These are phyloP conservation scores for Suhomyces ambrosiae DNA, from an alignment of 1,139 yeast species.

Conservation along the genomic window DNA sequence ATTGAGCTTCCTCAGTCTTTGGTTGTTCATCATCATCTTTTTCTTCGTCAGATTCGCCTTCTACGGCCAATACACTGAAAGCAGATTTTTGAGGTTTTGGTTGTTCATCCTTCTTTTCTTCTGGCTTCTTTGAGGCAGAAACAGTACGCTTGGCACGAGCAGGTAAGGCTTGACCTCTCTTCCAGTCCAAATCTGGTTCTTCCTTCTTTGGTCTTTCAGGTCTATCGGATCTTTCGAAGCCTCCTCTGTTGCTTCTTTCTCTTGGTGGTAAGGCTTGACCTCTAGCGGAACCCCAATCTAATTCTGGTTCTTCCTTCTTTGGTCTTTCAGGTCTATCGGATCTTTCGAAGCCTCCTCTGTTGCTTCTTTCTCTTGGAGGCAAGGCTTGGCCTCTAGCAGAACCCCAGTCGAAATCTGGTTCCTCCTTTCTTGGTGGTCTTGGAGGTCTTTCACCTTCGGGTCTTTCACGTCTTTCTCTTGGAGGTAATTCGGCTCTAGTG, in stretches of 20 bases:
- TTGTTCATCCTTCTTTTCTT: constrained; percentile 35
- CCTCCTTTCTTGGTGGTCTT: constrained; percentile 33
- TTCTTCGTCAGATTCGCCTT: constrained; percentile 61
- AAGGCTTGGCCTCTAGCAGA: constrained; percentile 36
- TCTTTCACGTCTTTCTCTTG: constrained; percentile 44
- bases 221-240: constrained; percentile 18
- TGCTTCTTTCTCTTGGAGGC: constrained; percentile 36
- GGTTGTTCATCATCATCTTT: constrained; percentile 34
- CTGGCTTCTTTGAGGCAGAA: constrained; percentile 20
- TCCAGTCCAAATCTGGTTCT: constrained; percentile 36
- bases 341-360: constrained; percentile 23
- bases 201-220: constrained; percentile 25
- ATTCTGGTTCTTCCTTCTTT: constrained; percentile 51
- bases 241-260: constrained; percentile 20
- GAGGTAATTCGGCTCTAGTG: constrained; percentile 35
- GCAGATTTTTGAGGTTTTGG: constrained; percentile 56
- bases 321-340: constrained; percentile 42
- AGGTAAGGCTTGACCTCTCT: constrained; percentile 36
- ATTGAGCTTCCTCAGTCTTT: constrained; percentile 21
- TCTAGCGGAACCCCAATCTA: constrained; percentile 53
- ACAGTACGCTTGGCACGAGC: constrained; percentile 21
- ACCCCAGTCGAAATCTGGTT: constrained; percentile 44
- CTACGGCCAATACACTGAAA: constrained; percentile 67
- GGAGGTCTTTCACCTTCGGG: constrained; percentile 30
- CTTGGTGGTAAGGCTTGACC: constrained; percentile 25